A percentile compares a stretch with the other conserved stretches of the same genome.
phyloP scores from a whole-genome alignment of 1,284 basidiomycete genomes.

The Melampsora larici-populina region DNA sequence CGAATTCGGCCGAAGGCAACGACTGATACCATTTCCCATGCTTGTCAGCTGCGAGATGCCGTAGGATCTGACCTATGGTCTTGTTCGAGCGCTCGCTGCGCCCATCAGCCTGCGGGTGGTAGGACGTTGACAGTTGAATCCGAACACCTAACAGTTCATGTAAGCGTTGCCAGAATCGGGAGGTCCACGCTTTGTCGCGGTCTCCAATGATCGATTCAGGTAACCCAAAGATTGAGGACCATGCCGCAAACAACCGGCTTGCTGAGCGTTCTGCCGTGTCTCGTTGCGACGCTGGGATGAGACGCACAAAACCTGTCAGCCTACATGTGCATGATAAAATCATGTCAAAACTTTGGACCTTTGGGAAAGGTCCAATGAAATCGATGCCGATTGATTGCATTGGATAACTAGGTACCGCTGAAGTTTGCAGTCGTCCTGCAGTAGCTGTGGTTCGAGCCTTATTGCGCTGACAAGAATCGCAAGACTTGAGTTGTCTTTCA shows the following conservation, averaged over 20 bases:
- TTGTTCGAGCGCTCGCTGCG: conserved; percentile 53
- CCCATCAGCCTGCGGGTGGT: conserved; percentile 50
- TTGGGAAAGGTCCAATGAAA: too few relatives aligned
- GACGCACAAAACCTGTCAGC: background rate
- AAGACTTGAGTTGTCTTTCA: too few relatives aligned
- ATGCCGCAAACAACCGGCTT: too few relatives aligned
- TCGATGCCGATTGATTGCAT: background rate
- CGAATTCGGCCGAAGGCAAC: too few relatives aligned
- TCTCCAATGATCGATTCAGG: background rate
- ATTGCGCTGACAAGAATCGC: background rate
- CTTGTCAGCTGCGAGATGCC: too few relatives aligned
- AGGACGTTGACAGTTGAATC: conserved; percentile 45
- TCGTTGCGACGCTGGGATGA: background rate
- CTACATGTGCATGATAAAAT: background rate
- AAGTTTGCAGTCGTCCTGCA: background rate
- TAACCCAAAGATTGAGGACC: too few relatives aligned
- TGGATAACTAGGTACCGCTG: too few relatives aligned
- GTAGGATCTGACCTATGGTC: too few relatives aligned
- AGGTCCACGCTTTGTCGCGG: background rate
- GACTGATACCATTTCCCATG: too few relatives aligned
- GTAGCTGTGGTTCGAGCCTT: background rate
- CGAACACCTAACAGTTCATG: conserved; percentile 46
- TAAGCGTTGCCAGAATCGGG: conserved; percentile 48
- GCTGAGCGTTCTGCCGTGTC: too few relatives aligned
- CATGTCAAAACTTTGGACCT: background rate